Evolutionary conservation across 371 early-diverging fungal genomes (phyloP).

Genomic region (Mortierella sp.): DNA sequence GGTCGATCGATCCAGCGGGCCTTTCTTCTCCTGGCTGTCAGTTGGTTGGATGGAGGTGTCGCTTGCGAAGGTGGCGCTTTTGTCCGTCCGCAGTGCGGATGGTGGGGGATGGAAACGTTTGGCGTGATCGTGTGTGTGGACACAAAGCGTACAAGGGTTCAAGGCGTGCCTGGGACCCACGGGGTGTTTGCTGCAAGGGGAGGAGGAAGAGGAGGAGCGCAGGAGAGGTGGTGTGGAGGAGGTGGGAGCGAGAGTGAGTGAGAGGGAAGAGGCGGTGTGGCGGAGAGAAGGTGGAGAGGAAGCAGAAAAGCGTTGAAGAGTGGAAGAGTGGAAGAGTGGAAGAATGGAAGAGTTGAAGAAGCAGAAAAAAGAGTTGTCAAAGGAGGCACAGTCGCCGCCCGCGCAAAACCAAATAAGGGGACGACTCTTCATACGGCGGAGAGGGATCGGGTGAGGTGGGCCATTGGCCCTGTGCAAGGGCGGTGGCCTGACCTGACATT

Average conservation of each 20-base stretch:
- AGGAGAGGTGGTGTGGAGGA: background rate
- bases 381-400: no score
- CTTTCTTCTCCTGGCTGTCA: background rate
- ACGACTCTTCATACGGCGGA: no score
- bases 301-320: background rate
- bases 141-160: no score
- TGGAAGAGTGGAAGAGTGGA: background rate
- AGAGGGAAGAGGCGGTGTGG: background rate
- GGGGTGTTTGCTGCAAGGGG: no score
- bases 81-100: no score
- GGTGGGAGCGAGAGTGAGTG: background rate
- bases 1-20: no score
- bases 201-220: background rate
- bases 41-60: no score
- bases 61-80: no score
- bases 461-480: background rate
- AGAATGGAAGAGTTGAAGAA: background rate
- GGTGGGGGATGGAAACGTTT: no score
- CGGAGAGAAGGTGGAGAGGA: conserved; percentile 5
- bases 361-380: background rate
- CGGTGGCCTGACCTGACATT: conserved; percentile 22
- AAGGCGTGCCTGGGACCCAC: no score
- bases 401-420: no score
- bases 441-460: background rate
- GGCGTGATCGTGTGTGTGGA: no score